Evolutionary conservation across 2,329 filamentous ascomycete genomes (phyloP), one percentile per base, ranked within the genome.

Genomic region (Ophiostoma tasmaniense): DNA sequence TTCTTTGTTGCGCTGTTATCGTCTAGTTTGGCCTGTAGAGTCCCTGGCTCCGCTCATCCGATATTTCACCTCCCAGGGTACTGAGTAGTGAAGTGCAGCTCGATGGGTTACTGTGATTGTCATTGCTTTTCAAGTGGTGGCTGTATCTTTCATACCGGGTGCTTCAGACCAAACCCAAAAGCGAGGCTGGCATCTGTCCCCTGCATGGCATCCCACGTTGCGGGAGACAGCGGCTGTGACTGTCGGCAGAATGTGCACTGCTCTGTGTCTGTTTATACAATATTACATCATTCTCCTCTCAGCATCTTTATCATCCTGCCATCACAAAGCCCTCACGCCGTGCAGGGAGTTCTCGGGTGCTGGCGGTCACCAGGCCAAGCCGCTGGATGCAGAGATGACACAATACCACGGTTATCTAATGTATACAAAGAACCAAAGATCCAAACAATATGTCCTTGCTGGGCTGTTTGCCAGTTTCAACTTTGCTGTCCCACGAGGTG

Each of bases 41-140:
- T 35, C 20, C 59, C 59, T 62, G 59, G 59, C 28, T 62, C 59
- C 59, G 59, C 30, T 62, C 59, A 62, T 62, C 59, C 59, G 59
- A 35, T 35, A n/a, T 55, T 25, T 55, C n/a, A 6, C 33, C 8
- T 33, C n/a, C n/a, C 8, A n/a, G 45, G 45, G 22, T 59, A 5
- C 22, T 28, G 22, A n/a, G 22, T 13, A n/a, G 52, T 28, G 25
- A 22, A 52, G 20, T 59, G n/a, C 52, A 59, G 28, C 22, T 59
- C n/a, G 33, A 33, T 33, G 33, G 33, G 33, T 33, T 4, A 6
- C 8, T 33, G 33, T 8, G 5, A 33, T 33, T 33, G 33, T 8
- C 5, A 33, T 33, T 33, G 33, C 33, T 33, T 33, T 33, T 33
- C 5, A 33, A 6, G 33, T 33, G n/a, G n/a, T 33, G 8, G 33